A percentile compares a stretch with the other conserved stretches of the same genome.
These are phyloP conservation scores for Candida orba DNA, from an alignment of 805 yeast genomes.

Conservation along the genomic window DNA sequence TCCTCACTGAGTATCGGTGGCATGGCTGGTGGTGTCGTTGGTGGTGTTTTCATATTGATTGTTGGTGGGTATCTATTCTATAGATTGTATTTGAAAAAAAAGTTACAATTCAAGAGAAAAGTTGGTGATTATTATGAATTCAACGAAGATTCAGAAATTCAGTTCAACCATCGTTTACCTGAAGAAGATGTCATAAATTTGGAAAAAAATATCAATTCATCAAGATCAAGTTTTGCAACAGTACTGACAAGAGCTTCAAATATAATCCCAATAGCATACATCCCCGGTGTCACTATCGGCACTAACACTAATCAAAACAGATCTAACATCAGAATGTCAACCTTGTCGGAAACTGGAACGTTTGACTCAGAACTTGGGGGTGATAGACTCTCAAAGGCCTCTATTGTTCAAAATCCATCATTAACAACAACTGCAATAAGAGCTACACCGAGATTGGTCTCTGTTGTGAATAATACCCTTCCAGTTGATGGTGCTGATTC, in stretches of 20 bases:
- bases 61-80: conserved; percentile 28
- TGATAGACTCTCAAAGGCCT: conserved; percentile 33
- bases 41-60: conserved; percentile 44
- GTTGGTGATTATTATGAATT: conserved; percentile 23
- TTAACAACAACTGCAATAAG: conserved; percentile 61
- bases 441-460: conserved; percentile 68
- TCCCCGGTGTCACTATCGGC: conserved; percentile 83
- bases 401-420: conserved; percentile 35
- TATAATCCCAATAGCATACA: conserved; percentile 84
- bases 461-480: conserved; percentile 31
- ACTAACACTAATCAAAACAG: not conserved
- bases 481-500: conserved; percentile 4
- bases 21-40: conserved; percentile 68
- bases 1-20: conserved; percentile 38
- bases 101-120: conserved; percentile 25
- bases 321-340: conserved; percentile 28
- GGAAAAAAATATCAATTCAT: conserved; percentile 15
- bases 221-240: conserved; percentile 39
- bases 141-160: conserved; percentile 24
- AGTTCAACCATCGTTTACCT: conserved; percentile 19
- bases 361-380: conserved; percentile 23
- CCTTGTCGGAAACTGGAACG: conserved; percentile 13
- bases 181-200: conserved; percentile 20
- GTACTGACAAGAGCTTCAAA: conserved; percentile 77
- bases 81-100: conserved; percentile 34